Evolutionary conservation across 208 protist species (phyloP).

Genomic region (Naegleria lovaniensis): DNA sequence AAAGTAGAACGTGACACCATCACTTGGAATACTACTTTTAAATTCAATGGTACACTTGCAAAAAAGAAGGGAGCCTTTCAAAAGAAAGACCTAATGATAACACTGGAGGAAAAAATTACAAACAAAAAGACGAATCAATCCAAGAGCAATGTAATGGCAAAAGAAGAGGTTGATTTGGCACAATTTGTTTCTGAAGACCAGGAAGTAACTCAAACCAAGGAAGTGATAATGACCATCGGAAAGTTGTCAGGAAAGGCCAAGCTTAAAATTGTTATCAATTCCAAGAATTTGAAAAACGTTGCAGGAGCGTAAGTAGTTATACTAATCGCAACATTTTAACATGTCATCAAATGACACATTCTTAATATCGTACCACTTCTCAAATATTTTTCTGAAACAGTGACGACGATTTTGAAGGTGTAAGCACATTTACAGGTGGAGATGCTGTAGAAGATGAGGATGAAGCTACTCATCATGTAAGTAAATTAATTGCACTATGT

Average conservation of each 20-base stretch:
- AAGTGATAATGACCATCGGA: background rate
- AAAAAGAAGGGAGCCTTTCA: background rate
- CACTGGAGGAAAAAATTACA: background rate
- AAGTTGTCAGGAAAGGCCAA: background rate
- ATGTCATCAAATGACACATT: no score
- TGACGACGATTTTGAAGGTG: background rate
- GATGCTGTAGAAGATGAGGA: background rate
- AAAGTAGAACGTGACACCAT: background rate
- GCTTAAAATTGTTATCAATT: slow-evolving; percentile 4
- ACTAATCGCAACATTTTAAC: no score
- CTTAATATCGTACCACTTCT: background rate
- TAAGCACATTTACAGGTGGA: background rate
- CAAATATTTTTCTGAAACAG: background rate
- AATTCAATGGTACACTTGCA: background rate
- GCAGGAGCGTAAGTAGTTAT: background rate
- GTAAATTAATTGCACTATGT: no score
- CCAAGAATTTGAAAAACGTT: background rate
- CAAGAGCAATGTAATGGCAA: background rate
- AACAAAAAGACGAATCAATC: background rate
- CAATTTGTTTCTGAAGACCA: background rate
- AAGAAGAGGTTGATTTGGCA: background rate
- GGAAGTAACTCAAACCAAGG: background rate
- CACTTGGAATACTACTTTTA: background rate
- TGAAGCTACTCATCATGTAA: background rate
- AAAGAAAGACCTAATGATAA: background rate